Conservation (phyloP, 306 rosid genomes). For the Casuarina equisetifolia region DNA sequence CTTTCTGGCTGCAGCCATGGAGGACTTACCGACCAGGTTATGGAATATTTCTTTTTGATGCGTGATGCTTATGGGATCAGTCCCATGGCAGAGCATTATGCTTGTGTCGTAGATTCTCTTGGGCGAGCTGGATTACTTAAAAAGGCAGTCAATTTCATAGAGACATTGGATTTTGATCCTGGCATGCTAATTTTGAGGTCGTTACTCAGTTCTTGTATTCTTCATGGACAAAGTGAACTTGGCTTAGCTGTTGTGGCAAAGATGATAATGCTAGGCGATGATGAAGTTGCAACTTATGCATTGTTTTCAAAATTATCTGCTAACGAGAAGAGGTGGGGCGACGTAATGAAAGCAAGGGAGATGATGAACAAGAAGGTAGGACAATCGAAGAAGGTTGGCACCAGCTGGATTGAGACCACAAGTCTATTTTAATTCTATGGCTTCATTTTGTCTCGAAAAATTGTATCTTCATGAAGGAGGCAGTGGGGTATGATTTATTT, state of each 20-base stretch:
- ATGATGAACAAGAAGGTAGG: neutral
- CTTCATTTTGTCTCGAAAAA: neutral
- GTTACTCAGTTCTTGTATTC: slow-evolving; percentile 7
- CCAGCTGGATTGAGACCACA: slow-evolving; percentile 11
- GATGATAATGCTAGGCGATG: slow-evolving; percentile 6
- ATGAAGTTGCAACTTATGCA: slow-evolving; percentile 13
- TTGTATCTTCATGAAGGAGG: neutral
- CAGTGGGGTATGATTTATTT: neutral
- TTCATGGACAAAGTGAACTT: neutral
- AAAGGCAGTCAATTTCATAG: slow-evolving; percentile 1
- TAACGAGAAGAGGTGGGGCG: neutral
- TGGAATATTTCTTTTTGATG: slow-evolving; percentile 2
- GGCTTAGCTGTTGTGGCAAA: slow-evolving; percentile 1
- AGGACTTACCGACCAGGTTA: neutral
- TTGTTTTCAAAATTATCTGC: slow-evolving; percentile 6
- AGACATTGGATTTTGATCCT: neutral
- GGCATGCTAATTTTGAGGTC: slow-evolving; percentile 10
- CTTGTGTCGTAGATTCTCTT: slow-evolving; percentile 8
- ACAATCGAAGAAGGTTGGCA: slow-evolving; percentile 1
- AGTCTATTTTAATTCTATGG: neutral
- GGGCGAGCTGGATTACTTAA: slow-evolving; percentile 8
- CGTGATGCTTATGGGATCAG: neutral
- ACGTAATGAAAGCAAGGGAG: neutral
- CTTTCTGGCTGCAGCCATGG: slow-evolving; percentile 13
- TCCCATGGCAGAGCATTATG: slow-evolving; percentile 1